Percentiles rank a stretch among this genome's conserved stretches.
Conservation (phyloP, 208 protist species). For the Leishmania braziliensis region DNA sequence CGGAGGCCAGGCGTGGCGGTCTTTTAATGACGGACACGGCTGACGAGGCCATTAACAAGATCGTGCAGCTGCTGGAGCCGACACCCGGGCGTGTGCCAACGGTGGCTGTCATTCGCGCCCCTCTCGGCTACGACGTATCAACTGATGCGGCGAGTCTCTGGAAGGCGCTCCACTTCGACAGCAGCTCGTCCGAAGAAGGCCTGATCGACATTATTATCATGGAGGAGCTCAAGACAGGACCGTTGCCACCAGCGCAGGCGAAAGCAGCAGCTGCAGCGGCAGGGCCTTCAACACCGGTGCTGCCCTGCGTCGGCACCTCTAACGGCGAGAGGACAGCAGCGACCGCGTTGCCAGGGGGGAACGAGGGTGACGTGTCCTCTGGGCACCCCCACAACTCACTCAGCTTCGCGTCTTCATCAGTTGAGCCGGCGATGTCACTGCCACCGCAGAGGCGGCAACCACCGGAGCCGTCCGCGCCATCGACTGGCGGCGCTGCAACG, state of each 20-base stretch:
- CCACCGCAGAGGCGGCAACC: neutral
- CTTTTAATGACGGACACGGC: conserved; percentile 11
- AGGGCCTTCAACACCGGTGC: neutral
- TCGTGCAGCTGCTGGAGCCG: conserved; percentile 30
- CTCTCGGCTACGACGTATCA: conserved; percentile 39
- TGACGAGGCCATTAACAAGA: conserved; percentile 31
- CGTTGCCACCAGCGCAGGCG: conserved; percentile 22
- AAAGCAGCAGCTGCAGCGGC: neutral
- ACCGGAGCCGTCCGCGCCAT: neutral
- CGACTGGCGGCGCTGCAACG: neutral
- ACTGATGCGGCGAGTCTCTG: conserved; percentile 39
- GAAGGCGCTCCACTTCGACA: conserved; percentile 49
- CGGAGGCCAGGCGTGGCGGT: conserved; percentile 4
- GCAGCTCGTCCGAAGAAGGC: conserved; percentile 43
- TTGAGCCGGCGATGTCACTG: neutral
- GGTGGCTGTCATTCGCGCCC: conserved; percentile 34
- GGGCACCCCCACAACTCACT: conserved; percentile 6
- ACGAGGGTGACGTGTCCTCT: neutral
- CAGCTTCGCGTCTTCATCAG: conserved; percentile 3
- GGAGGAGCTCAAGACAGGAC: conserved; percentile 45
- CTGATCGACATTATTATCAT: conserved; percentile 63
- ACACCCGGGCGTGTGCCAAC: conserved; percentile 39
- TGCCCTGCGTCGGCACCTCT: neutral
- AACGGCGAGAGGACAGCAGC: neutral
- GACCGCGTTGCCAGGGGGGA: neutral